A percentile compares a stretch with the other conserved stretches of the same genome.
These are phyloP conservation scores for Huntiella omanensis DNA, from an alignment of 2,329 filamentous ascomycete genomes.

Conservation along the genomic window DNA sequence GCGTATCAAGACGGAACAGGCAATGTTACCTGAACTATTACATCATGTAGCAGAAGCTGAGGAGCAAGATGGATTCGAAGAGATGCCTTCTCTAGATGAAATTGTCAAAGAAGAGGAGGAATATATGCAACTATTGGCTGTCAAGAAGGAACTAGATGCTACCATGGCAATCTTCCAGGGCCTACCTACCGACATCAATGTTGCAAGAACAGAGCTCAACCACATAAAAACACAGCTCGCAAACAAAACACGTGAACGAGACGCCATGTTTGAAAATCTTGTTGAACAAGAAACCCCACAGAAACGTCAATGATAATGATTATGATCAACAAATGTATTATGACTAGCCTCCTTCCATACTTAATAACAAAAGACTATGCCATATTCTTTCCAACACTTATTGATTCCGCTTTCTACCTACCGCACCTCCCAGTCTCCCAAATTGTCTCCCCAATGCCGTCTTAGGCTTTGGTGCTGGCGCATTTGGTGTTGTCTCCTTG, in stretches of 20 bases:
- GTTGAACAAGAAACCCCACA: constrained; percentile 32
- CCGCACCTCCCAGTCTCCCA: constrained; percentile 52
- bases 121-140: constrained; percentile 25
- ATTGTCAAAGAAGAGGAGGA: constrained; percentile 4
- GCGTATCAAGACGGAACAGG: constrained; percentile 44
- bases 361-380: background rate
- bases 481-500: constrained; percentile 28
- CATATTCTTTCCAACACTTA: background rate
- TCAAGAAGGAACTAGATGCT: constrained; percentile 43
- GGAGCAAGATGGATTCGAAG: background rate
- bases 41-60: constrained; percentile 2
- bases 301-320: constrained; percentile 2
- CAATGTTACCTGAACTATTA: constrained; percentile 48
- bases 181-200: constrained; percentile 50
- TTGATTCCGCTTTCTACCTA: constrained; percentile 38
- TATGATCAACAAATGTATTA: no score
- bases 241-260: constrained; percentile 41
- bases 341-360: background rate
- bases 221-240: constrained; percentile 44
- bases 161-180: constrained; percentile 50
- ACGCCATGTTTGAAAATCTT: constrained; percentile 56
- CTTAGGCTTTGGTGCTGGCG: constrained; percentile 32
- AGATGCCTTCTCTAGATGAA: background rate
- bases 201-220: constrained; percentile 53
- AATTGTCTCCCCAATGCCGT: constrained; percentile 49